Evolutionary conservation across 345 rosid species (phyloP), one percentile per base, ranked within the genome.

Genomic region (Sisymbrium altissimum): DNA sequence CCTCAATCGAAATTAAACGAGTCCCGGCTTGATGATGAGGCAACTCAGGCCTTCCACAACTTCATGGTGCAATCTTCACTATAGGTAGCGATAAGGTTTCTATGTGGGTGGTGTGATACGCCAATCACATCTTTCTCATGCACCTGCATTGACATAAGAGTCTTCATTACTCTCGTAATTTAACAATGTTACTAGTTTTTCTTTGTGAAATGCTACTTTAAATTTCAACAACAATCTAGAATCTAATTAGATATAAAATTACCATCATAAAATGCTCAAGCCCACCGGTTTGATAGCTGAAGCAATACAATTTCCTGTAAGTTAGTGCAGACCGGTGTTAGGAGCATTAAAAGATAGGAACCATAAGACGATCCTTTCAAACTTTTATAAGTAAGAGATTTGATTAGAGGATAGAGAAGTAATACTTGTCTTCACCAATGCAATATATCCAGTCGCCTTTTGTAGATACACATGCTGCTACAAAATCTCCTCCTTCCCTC

Each of bases 381-480:
- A 33, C 13, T 64, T 21, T 11, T 44, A 9, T 17, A 38, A 38
- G 9, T 7, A 55, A 21, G 56, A 55, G 7, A 29, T 25, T 64
- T 54, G 25, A 70, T 43, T 14, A 25, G 67, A 57, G 56, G 59
- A 43, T 9, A 60, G 65, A 66, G 70, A 40, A 11, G 70, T 49
- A 8, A 52, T 54, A 70, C 95, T 84, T 86, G 86, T 92, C 98
- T 87, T 92, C 99, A 57, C 97, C 99, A 6, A 92, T 82, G 83
- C 96, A 90, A 76, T 95, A 92, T 73, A 92, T 88, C 99, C 98
- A 92, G 79, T 92, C 97, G 18, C 97, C 98, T 84, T 95, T 95
- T 3, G 99, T 94, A 40, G 99, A 92, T 69, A 95, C 83, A 70
- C 90, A 85, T 36, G 98, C 99, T 56, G 96, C 92, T 58, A 84